Evolutionary conservation across 2,329 filamentous ascomycete species (phyloP).

Genomic region (Chaetomium sp.): DNA sequence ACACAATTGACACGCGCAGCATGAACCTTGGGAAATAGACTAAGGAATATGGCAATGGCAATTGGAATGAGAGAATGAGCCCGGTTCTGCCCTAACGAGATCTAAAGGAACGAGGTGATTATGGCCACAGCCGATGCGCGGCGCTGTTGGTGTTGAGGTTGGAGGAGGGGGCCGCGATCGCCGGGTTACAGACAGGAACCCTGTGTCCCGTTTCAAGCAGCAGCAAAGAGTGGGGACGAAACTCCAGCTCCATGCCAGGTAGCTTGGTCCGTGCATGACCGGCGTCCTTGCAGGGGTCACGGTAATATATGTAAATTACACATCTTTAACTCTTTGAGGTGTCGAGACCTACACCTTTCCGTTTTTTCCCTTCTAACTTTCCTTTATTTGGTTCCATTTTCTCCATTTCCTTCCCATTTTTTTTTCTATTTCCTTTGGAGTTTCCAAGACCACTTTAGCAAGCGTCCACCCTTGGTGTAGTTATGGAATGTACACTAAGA

Average conservation of each 20-base stretch:
- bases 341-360: no score
- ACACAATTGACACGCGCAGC: slow-evolving; percentile 13
- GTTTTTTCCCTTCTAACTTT: no score
- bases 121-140: neutral
- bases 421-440: no score
- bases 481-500: neutral
- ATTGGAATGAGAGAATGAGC: neutral
- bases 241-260: neutral
- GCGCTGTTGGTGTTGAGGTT: no score
- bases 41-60: neutral
- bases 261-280: no score
- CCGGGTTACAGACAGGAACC: neutral
- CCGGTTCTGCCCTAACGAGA: neutral
- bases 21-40: neutral
- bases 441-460: no score
- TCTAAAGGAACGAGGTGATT: neutral
- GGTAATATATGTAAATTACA: no score
- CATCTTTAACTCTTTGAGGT: no score
- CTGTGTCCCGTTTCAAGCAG: neutral
- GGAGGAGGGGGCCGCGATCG: neutral
- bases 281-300: no score
- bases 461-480: no score
- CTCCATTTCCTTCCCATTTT: no score
- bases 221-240: neutral
- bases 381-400: no score